Evolutionary conservation across 169 alveolate genomes (phyloP), one percentile per base, ranked within the genome.

Genomic region (Plasmodium fragile): DNA sequence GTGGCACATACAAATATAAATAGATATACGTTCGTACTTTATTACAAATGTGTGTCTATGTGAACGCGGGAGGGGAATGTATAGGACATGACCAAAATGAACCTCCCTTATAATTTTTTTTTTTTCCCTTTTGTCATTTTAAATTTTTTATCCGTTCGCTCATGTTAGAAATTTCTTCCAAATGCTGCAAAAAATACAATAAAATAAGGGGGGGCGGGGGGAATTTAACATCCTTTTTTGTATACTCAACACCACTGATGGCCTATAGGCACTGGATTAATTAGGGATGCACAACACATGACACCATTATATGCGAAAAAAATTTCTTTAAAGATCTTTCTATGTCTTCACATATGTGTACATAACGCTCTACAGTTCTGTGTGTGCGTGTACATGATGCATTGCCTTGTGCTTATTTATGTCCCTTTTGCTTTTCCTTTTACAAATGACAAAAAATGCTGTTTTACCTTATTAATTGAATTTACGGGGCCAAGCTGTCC

Each of bases 111-210:
- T 65, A 25, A 28, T 65, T 65, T 25, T 28, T 65, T 22, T 65
- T 65, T 65, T 65, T 65, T 65, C 59, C 59, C 4, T 72, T 49
- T 18, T 73, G 32, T 65, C 69, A 84, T 73, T 84, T 84, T 52
- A 84, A 84, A 53, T 84, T 84, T 84, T 84, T 84, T 32, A 84
- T 84, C 69, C 93, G 78, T 84, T 84, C 93, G 78, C 93, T 84
- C 93, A 84, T 84, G 69, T 84, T 84, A 22, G 93, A 36, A 16
- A 84, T 84, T 84, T 84, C 93, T 53, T 84, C 84, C 78, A 84
- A 75, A 73, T 84, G 93, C 93, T 84, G 39, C 34, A 72, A 84
- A 73, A 45, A 32, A 52, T 52, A 71, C 32, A 49, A 72, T 16
- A 28, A 32, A 52, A 10, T 4, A 3, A 34, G 41, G 41, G 18